phyloP scores from a whole-genome alignment of 768 basidiomycete species.

The Mrakia hoshinonis region DNA sequence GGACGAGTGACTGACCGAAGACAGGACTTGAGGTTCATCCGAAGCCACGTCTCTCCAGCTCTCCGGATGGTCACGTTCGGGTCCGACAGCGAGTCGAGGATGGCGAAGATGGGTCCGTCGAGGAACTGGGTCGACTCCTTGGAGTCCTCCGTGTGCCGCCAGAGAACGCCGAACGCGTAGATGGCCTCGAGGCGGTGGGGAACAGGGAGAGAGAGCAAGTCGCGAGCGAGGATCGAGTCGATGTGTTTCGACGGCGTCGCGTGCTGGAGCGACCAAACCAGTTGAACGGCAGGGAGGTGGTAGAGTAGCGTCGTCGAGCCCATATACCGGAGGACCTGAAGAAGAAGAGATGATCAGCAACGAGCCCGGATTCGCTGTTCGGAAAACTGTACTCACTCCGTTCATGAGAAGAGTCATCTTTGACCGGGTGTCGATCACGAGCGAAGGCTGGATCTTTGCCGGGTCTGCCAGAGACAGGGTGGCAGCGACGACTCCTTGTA shows the following conservation, averaged over 20 bases:
- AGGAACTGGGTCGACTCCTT: slow-evolving; percentile 71
- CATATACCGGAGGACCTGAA: slow-evolving; percentile 65
- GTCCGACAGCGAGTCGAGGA: slow-evolving; percentile 70
- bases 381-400: background rate
- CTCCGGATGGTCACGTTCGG: slow-evolving; percentile 66
- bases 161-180: slow-evolving; percentile 84
- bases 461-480: slow-evolving; percentile 52
- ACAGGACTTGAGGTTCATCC: slow-evolving; percentile 84
- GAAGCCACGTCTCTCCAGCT: slow-evolving; percentile 93
- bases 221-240: slow-evolving; percentile 68
- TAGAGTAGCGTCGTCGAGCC: slow-evolving; percentile 49
- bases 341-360: background rate
- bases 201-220: slow-evolving; percentile 53
- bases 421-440: slow-evolving; percentile 51
- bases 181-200: slow-evolving; percentile 52
- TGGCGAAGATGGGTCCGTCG: slow-evolving; percentile 75
- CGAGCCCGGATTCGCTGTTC: background rate
- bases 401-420: slow-evolving; percentile 39
- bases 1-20: slow-evolving; percentile 52
- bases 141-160: slow-evolving; percentile 81
- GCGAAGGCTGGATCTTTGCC: slow-evolving; percentile 48
- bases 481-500: slow-evolving; percentile 57
- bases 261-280: slow-evolving; percentile 71
- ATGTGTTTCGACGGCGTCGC: slow-evolving; percentile 54
- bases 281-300: slow-evolving; percentile 68